phyloP scores from a whole-genome alignment of 768 basidiomycete species.

The Floccularia luteovirens region DNA sequence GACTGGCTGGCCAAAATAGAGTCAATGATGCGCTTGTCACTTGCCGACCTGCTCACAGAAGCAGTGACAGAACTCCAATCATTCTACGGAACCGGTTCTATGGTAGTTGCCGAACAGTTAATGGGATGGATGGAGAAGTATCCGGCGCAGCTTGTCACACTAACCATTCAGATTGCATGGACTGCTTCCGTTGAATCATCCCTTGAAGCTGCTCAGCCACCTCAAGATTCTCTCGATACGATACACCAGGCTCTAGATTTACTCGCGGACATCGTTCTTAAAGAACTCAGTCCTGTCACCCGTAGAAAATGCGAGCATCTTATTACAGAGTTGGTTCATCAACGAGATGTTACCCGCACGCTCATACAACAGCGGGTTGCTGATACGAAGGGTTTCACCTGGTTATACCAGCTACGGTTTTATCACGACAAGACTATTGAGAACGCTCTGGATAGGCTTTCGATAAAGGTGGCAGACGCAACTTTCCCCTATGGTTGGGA shows the following conservation, averaged over 20 bases:
- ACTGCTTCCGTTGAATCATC: constrained; percentile 75
- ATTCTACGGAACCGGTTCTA: constrained; percentile 66
- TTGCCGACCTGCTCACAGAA: constrained; percentile 75
- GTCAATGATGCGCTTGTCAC: constrained; percentile 84
- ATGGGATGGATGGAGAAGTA: constrained; percentile 91
- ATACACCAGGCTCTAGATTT: constrained; percentile 83
- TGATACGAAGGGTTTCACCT: constrained; percentile 73
- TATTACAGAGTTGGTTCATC: constrained; percentile 97
- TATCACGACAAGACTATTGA: constrained; percentile 71
- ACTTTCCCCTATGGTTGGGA: constrained; percentile 98
- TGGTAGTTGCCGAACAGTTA: constrained; percentile 58
- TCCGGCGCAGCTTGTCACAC: constrained; percentile 92
- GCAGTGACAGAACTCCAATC: constrained; percentile 73
- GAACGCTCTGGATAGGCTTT: constrained; percentile 74
- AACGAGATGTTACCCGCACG: constrained; percentile 86
- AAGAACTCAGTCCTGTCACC: constrained; percentile 83
- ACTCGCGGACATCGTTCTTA: constrained; percentile 93
- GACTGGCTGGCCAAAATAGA: constrained; percentile 96
- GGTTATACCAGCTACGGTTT: constrained; percentile 99
- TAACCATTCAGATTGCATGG: constrained; percentile 96
- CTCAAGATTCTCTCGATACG: constrained; percentile 64
- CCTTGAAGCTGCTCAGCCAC: constrained; percentile 44
- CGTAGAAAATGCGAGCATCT: constrained; percentile 97
- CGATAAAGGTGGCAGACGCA: constrained; percentile 84
- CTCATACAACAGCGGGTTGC: constrained; percentile 60